phyloP scores from a whole-genome alignment of 495 filamentous ascomycete genomes.

The Penicillium angulare region DNA sequence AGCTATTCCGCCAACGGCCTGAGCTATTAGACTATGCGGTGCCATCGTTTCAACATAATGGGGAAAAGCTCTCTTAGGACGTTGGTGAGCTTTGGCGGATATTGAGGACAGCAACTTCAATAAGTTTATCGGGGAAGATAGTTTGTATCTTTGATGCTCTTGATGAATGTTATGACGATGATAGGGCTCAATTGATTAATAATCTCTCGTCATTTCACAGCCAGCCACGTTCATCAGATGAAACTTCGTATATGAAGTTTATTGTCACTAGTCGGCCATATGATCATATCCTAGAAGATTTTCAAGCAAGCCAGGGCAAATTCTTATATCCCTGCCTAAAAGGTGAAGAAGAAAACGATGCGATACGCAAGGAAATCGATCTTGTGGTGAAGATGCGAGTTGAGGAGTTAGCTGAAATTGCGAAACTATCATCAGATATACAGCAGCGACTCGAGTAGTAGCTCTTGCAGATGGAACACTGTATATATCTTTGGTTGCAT shows the following conservation, averaged over 20 bases:
- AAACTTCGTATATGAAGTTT: conserved; percentile 31
- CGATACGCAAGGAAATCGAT: conserved; percentile 37
- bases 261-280: conserved; percentile 46
- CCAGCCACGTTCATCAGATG: not conserved
- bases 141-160: conserved; percentile 44
- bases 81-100: conserved; percentile 31
- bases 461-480: conserved; percentile 25
- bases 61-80: conserved; percentile 19
- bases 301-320: conserved; percentile 11
- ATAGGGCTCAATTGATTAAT: conserved; percentile 21
- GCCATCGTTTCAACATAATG: conserved; percentile 24
- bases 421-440: conserved; percentile 5
- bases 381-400: conserved; percentile 33
- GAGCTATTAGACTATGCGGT: conserved; percentile 25
- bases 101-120: conserved; percentile 17
- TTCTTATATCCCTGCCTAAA: conserved; percentile 28
- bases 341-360: conserved; percentile 35
- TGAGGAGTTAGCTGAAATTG: conserved; percentile 16
- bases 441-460: conserved; percentile 10
- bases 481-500: conserved; percentile 9
- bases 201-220: conserved; percentile 13
- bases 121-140: conserved; percentile 14
- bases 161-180: conserved; percentile 33
- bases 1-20: conserved; percentile 31
- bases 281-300: conserved; percentile 26